Percentiles rank a stretch among this genome's conserved stretches.
phyloP scores from a whole-genome alignment of 352 stramenopile species.

The Phytophthora melonis region DNA sequence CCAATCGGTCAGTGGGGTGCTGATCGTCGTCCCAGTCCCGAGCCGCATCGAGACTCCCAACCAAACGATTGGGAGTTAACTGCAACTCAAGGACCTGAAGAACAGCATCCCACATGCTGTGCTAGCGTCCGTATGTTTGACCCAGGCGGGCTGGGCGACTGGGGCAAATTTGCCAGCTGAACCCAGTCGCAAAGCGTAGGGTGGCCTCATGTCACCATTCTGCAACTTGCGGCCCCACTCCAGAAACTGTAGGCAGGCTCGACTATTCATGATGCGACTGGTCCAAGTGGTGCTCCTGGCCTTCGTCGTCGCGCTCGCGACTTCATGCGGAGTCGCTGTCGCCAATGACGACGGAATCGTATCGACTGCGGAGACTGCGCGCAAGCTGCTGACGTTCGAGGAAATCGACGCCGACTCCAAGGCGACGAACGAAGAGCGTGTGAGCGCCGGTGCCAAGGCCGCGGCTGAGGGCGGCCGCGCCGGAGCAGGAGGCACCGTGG shows the following conservation, averaged over 20 bases:
- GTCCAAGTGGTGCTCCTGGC: slow-evolving; percentile 7
- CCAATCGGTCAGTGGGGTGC: too few relatives aligned
- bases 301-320: slow-evolving; percentile 7
- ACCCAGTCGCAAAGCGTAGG: neutral
- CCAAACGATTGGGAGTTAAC: slow-evolving; percentile 1
- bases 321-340: neutral
- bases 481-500: slow-evolving; percentile 14
- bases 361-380: neutral
- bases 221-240: slow-evolving; percentile 7
- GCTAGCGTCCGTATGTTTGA: slow-evolving; percentile 17
- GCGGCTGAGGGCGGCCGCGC: slow-evolving; percentile 23
- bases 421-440: slow-evolving; percentile 19
- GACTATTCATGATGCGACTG: slow-evolving; percentile 13
- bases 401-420: slow-evolving; percentile 7
- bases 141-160: neutral
- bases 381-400: slow-evolving; percentile 20
- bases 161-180: neutral
- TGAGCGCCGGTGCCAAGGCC: slow-evolving; percentile 9
- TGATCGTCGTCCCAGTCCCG: slow-evolving; percentile 12
- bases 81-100: slow-evolving; percentile 7
- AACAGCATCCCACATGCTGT: slow-evolving; percentile 9
- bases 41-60: too few relatives aligned
- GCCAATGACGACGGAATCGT: slow-evolving; percentile 5
- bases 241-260: neutral
- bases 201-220: neutral